Percentiles rank a stretch among this genome's conserved stretches.
Conservation (phyloP, 495 filamentous ascomycete species). For the Tuber calosporum region DNA sequence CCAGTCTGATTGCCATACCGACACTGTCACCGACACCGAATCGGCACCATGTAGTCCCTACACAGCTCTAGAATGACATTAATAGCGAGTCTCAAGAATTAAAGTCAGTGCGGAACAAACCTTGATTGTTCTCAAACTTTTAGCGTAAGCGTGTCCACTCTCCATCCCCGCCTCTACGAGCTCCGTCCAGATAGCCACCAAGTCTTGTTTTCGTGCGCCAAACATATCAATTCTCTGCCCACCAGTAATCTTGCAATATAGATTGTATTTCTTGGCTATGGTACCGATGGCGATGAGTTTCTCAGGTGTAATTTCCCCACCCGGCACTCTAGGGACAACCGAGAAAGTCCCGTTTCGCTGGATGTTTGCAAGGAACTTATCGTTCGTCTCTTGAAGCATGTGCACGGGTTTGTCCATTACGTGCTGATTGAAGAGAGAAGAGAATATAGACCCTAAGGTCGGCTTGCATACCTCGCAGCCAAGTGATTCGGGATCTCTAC, state of each 20-base stretch:
- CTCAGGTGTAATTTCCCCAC: constrained; percentile 85
- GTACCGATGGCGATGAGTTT: constrained; percentile 82
- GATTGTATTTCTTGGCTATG: constrained; percentile 77
- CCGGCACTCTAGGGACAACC: constrained; percentile 78
- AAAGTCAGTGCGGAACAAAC: constrained; percentile 34
- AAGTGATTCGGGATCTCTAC: constrained; percentile 64
- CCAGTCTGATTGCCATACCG: constrained; percentile 88
- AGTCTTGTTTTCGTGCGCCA: constrained; percentile 84
- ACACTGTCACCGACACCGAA: constrained; percentile 93
- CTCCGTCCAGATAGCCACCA: constrained; percentile 79
- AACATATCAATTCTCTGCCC: constrained; percentile 96
- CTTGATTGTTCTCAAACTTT: constrained; percentile 85
- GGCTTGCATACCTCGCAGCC: constrained; percentile 94
- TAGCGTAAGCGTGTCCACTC: constrained; percentile 89
- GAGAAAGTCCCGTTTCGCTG: constrained; percentile 91
- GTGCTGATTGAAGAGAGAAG: constrained; percentile 78
- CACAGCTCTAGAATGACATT: constrained; percentile 55
- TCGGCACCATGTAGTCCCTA: constrained; percentile 90
- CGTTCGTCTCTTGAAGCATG: constrained; percentile 90
- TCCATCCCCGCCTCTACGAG: constrained; percentile 90
- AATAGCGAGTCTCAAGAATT: background rate
- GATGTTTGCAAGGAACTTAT: constrained; percentile 87
- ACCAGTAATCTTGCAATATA: constrained; percentile 95
- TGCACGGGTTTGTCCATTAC: constrained; percentile 68
- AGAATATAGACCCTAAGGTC: constrained; percentile 72